Evolutionary conservation across 2,329 filamentous ascomycete genomes (phyloP).

Genomic region (Pseudocercospora crystallina): DNA sequence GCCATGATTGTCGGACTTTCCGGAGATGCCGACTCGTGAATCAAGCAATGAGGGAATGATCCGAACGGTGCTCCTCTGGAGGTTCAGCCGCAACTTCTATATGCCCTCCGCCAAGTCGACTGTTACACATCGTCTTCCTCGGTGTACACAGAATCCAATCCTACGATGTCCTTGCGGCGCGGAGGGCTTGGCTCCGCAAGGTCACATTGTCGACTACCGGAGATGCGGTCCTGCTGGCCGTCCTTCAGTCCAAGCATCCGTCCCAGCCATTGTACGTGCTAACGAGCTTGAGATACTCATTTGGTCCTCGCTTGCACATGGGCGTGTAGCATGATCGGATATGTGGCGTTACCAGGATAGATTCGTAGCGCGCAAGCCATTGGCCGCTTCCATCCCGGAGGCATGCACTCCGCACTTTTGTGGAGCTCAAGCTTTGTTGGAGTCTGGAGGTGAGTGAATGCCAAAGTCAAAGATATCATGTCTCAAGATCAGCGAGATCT

Average conservation of each 20-base stretch:
- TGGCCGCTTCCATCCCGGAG: constrained; percentile 10
- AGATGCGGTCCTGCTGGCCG: constrained; percentile 13
- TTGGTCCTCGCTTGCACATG: neutral
- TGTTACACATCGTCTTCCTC: constrained; percentile 1
- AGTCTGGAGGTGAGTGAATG: neutral
- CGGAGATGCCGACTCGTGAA: neutral
- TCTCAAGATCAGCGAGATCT: no score
- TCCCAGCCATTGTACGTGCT: neutral
- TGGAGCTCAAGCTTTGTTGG: constrained; percentile 9
- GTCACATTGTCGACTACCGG: constrained; percentile 2
- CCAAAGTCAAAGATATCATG: neutral
- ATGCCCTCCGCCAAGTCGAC: constrained; percentile 7
- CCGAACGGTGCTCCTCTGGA: neutral
- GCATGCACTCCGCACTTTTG: constrained; percentile 3
- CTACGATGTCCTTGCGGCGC: constrained; percentile 7
- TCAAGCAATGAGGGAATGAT: neutral
- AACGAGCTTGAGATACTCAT: neutral
- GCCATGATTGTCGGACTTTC: constrained; percentile 6
- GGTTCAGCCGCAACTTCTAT: constrained; percentile 8
- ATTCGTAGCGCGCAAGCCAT: constrained; percentile 5
- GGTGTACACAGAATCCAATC: neutral
- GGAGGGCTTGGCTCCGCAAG: constrained; percentile 8
- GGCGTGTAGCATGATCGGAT: constrained; percentile 3
- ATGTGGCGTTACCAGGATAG: constrained; percentile 8
- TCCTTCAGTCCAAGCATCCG: neutral